Percentiles rank a stretch among this genome's conserved stretches.
phyloP scores from a whole-genome alignment of 2,329 filamentous ascomycete genomes.

The Leptographium procerum region DNA sequence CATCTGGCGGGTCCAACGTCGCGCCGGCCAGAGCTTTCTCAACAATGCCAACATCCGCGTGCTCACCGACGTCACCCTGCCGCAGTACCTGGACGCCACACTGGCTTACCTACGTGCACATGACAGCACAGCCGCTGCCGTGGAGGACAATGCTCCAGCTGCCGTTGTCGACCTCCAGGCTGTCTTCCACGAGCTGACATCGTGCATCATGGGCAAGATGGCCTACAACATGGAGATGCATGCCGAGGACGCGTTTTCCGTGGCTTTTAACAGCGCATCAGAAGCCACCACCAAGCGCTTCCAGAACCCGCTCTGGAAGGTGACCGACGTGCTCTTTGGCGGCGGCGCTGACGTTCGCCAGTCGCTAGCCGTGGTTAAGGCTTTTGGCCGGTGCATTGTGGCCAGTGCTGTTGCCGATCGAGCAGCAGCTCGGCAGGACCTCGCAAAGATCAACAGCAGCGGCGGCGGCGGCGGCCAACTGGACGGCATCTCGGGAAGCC shows the following conservation, averaged over 20 bases:
- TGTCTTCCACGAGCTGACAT: slow-evolving; percentile 54
- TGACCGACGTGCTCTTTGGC: slow-evolving; percentile 43
- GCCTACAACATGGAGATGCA: slow-evolving; percentile 60
- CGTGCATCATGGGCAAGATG: slow-evolving; percentile 55
- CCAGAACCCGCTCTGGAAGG: slow-evolving; percentile 51
- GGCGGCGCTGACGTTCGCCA: slow-evolving; percentile 32
- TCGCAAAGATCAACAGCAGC: background rate
- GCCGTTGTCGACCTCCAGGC: slow-evolving; percentile 49
- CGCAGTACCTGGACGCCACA: slow-evolving; percentile 36
- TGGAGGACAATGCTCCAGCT: too few species aligned
- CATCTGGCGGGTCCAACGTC: slow-evolving; percentile 50
- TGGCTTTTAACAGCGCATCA: slow-evolving; percentile 51
- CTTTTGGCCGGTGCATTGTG: slow-evolving; percentile 47
- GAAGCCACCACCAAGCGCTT: slow-evolving; percentile 49
- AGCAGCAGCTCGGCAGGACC: slow-evolving; percentile 10
- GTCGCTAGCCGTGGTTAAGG: slow-evolving; percentile 30
- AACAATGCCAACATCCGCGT: slow-evolving; percentile 44
- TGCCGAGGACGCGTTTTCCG: slow-evolving; percentile 46
- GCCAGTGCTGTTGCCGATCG: slow-evolving; percentile 36
- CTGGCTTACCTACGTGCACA: slow-evolving; percentile 25
- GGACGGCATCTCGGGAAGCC: slow-evolving; percentile 36
- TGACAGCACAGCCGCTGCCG: slow-evolving; percentile 11
- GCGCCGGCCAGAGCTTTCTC: slow-evolving; percentile 48
- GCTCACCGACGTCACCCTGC: slow-evolving; percentile 46
- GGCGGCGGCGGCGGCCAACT: slow-evolving; percentile 16